Base-by-base conservation (phyloP, 441 rosid genomes). In the Raphanus hybrid region DNA sequence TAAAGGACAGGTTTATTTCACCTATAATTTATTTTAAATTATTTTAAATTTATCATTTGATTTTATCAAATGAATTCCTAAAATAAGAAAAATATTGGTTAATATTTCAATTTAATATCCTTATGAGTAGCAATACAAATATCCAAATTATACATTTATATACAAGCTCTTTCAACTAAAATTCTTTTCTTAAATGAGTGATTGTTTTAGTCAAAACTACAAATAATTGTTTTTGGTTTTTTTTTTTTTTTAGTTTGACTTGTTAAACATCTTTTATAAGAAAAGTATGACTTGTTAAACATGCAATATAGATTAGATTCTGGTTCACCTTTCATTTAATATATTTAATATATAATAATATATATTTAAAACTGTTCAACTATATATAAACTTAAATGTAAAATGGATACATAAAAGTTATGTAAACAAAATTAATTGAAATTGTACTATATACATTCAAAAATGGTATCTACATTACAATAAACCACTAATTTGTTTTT, bases 1-100 rank as follows among this genome's bases (percentile, higher is more conserved):
- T 20, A 88, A 78, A 84, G 81, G 81, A 55, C 85, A 91, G 90
- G 97, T 55, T 14, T 6, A 58, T 55, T 11, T 55, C 15, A 35
- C n/a, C 2, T 23, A 16, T 55, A 54, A 34, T 15, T 69, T n/a
- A 3, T 0, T 16, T 64, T 34, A 4, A 48, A 48, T 3, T n/a
- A 3, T 29, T 16, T 64, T 34, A 4, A 48, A 48, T 48, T 52
- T 4, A n/a, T 50, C 5, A 14, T 50, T 5, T 14, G 20, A 52
- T 52, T 48, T 14, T 2, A 52, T 52, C 20, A 52, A 52, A 5
- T 52, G 58, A 52, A 52, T 15, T 14, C 20, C 58, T 52, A 52
- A 52, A 16, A 52, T 52, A 52, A 52, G 58, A 52, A 52, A 48
- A 48, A 29, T 14, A 14, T 52, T 48, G 7, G 7, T 48, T 48